Evolutionary conservation across 2,329 filamentous ascomycete genomes (phyloP).

Genomic region (Fusarium sp.): DNA sequence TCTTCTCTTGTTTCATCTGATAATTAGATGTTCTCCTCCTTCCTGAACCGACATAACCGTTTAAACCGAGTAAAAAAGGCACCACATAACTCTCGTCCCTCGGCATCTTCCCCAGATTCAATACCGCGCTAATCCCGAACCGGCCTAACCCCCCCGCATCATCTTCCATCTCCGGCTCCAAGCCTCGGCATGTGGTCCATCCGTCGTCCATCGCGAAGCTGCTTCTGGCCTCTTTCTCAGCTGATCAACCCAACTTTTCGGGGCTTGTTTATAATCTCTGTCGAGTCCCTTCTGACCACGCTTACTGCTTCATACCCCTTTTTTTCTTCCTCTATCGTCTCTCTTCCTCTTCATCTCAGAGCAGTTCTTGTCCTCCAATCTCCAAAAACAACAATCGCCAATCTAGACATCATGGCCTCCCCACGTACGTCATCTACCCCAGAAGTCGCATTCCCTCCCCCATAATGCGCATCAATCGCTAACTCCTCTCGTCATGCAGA

Average conservation of each 20-base stretch:
- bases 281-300: constrained; percentile 1
- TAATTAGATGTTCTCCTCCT: neutral
- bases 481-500: constrained; percentile 43
- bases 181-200: constrained; percentile 43
- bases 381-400: constrained; percentile 15
- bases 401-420: constrained; percentile 73
- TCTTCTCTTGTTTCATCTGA: neutral
- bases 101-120: constrained; percentile 47
- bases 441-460: constrained; percentile 4
- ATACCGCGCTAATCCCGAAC: constrained; percentile 24
- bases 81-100: constrained; percentile 36
- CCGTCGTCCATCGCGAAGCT: constrained; percentile 11
- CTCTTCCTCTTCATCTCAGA: neutral
- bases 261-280: constrained; percentile 35
- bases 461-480: constrained; percentile 20
- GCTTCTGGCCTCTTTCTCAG: constrained; percentile 28
- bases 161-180: constrained; percentile 21
- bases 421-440: constrained; percentile 71
- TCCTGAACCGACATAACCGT: constrained; percentile 6
- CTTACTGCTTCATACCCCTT: constrained; percentile 9
- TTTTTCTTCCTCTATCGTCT: neutral
- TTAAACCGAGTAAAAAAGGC: neutral
- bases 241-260: constrained; percentile 26
- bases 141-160: constrained; percentile 24
- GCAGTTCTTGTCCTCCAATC: constrained; percentile 22